These are phyloP conservation scores for Diaporthe nobilis DNA, from an alignment of 2,329 filamentous ascomycete species.

Conservation along the genomic window DNA sequence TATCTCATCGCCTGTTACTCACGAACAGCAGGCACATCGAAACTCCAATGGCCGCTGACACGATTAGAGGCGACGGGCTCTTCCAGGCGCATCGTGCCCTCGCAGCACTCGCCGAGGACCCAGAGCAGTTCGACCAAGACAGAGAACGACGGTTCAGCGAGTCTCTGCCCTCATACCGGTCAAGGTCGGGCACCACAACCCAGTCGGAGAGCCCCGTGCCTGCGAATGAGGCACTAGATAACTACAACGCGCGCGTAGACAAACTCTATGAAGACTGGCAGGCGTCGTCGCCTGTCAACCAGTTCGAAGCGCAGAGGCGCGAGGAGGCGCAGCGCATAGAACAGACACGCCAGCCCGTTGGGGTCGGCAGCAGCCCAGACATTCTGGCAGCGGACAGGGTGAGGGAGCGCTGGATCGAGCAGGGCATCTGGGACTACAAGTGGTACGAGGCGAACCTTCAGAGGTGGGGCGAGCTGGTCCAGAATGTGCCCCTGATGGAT, in stretches of 20 bases:
- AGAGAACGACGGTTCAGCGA: background rate
- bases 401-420: constrained; percentile 43
- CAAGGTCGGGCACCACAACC: background rate
- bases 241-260: background rate
- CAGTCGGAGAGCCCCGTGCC: background rate
- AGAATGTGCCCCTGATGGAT: background rate
- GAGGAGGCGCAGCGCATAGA: background rate
- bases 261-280: background rate
- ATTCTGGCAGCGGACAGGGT: constrained; percentile 24
- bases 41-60: background rate
- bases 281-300: background rate
- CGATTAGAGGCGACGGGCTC: background rate
- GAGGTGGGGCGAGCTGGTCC: background rate
- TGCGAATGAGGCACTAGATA: background rate
- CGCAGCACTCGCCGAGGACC: constrained; percentile 25
- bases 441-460: constrained; percentile 33
- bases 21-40: background rate
- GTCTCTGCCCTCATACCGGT: constrained; percentile 4
- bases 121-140: background rate
- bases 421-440: constrained; percentile 44
- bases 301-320: background rate
- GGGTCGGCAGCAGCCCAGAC: background rate
- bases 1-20: background rate
- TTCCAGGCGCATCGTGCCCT: constrained; percentile 20
- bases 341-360: background rate